phyloP scores from a whole-genome alignment of 2,329 filamentous ascomycete genomes.

The Colletotrichum sp. region DNA sequence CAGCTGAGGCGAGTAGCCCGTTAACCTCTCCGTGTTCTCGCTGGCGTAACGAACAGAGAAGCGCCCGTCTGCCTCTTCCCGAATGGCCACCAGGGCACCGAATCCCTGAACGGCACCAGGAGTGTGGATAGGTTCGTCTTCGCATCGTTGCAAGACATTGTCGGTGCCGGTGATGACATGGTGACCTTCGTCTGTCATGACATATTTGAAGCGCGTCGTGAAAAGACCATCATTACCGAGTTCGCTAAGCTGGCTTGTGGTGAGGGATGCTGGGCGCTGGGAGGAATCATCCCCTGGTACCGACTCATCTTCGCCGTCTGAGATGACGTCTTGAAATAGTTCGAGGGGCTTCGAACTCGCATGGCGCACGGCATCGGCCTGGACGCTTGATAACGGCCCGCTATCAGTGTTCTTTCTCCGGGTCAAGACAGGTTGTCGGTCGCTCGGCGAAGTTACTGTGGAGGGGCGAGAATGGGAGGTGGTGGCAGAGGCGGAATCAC shows the following conservation, averaged over 20 bases:
- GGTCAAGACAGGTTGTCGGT: constrained; percentile 21
- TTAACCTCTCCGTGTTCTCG: constrained; percentile 78
- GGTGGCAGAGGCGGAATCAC: constrained; percentile 2
- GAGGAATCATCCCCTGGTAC: not conserved
- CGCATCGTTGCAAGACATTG: constrained; percentile 77
- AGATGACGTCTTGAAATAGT: constrained; percentile 25
- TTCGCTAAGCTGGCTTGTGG: not conserved
- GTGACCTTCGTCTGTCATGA: constrained; percentile 78
- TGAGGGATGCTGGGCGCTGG: not conserved
- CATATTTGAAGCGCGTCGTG: constrained; percentile 79
- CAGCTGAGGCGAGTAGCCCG: constrained; percentile 78
- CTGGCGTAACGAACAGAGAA: constrained; percentile 77
- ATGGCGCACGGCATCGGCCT: constrained; percentile 47
- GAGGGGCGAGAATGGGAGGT: constrained; percentile 1
- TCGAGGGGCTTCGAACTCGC: constrained; percentile 37
- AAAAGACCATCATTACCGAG: constrained; percentile 43
- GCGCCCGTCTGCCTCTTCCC: constrained; percentile 71
- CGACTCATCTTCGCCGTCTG: constrained; percentile 28
- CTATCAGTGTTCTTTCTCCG: constrained; percentile 39
- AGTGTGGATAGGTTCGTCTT: constrained; percentile 90
- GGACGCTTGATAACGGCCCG: constrained; percentile 49
- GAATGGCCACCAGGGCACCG: constrained; percentile 76
- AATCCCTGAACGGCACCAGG: constrained; percentile 85
- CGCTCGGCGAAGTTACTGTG: constrained; percentile 20
- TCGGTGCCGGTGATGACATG: constrained; percentile 82